Percentiles rank a stretch among this genome's conserved stretches.
These are phyloP conservation scores for Berberis vulgaris DNA, from an alignment of 164 flowering plant genomes.

Conservation along the genomic window DNA sequence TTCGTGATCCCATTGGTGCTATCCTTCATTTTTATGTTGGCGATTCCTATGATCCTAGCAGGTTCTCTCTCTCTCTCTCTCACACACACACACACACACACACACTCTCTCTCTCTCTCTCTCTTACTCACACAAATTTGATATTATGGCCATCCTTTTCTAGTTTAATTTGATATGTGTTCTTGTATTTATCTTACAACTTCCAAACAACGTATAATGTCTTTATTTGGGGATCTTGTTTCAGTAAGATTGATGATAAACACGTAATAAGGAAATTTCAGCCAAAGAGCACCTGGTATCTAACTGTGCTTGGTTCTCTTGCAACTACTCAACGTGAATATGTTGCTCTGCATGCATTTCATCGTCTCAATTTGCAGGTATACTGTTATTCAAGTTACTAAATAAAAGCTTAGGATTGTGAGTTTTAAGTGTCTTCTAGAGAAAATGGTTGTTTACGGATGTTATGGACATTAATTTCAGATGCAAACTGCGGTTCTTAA, in stretches of 20 bases:
- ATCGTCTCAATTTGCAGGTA: constrained; percentile 81
- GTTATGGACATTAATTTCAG: constrained; percentile 20
- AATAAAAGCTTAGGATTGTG: neutral
- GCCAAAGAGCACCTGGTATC: constrained; percentile 60
- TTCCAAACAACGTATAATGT: no score
- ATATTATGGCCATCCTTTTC: no score
- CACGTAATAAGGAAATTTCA: constrained; percentile 73
- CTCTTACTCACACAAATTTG: neutral
- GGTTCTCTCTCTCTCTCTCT: constrained; percentile 21
- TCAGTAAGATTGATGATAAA: constrained; percentile 58
- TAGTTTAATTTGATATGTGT: neutral
- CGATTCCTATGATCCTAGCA: constrained; percentile 61
- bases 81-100: neutral
- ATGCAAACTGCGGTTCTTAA: constrained; percentile 96
- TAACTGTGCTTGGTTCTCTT: constrained; percentile 90
- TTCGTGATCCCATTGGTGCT: constrained; percentile 84
- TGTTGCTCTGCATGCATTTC: constrained; percentile 93
- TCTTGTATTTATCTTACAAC: neutral
- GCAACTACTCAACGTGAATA: constrained; percentile 98
- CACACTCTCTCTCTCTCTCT: neutral
- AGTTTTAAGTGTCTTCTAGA: neutral
- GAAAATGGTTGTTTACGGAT: neutral
- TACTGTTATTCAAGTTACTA: neutral
- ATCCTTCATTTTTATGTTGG: constrained; percentile 95
- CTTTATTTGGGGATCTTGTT: constrained; percentile 2